phyloP scores from a whole-genome alignment of 495 filamentous ascomycete genomes.

The Talaromyces nanjingensis region DNA sequence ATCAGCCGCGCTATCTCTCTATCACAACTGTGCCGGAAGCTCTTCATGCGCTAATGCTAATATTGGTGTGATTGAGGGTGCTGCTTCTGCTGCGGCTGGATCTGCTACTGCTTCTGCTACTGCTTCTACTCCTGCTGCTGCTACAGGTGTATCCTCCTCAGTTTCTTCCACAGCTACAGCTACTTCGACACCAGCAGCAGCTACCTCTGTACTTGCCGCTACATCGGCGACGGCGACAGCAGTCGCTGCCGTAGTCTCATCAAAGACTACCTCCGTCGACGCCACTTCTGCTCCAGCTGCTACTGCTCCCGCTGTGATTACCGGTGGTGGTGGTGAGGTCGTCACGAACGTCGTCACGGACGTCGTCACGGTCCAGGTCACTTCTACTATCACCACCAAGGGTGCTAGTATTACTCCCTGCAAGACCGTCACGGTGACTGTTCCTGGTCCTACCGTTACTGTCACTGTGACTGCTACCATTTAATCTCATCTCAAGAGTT shows the following conservation, averaged over 20 bases:
- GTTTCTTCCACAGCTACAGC: too few relatives aligned
- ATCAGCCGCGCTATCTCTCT: constrained; percentile 8
- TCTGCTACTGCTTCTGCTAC: neutral
- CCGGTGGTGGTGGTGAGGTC: neutral
- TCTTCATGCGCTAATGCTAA: constrained; percentile 6
- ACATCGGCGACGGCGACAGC: neutral
- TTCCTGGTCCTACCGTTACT: neutral
- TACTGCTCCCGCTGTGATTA: neutral
- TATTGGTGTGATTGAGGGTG: constrained; percentile 6
- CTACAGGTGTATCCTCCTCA: neutral
- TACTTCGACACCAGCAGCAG: too few relatives aligned
- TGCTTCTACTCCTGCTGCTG: neutral
- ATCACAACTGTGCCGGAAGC: constrained; percentile 9
- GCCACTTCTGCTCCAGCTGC: neutral
- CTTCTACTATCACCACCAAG: neutral
- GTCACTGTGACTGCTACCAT: neutral
- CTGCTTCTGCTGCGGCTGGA: neutral
- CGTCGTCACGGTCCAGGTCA: neutral
- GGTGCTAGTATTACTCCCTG: neutral
- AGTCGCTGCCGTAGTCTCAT: neutral
- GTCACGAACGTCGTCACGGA: neutral
- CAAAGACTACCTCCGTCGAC: neutral
- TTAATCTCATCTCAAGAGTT: neutral
- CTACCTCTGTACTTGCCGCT: neutral
- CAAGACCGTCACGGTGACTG: neutral